Percentiles rank a stretch among this genome's conserved stretches.
These are phyloP conservation scores for Spergularia bocconei DNA, from an alignment of 148 eudicot species.

Conservation along the genomic window DNA sequence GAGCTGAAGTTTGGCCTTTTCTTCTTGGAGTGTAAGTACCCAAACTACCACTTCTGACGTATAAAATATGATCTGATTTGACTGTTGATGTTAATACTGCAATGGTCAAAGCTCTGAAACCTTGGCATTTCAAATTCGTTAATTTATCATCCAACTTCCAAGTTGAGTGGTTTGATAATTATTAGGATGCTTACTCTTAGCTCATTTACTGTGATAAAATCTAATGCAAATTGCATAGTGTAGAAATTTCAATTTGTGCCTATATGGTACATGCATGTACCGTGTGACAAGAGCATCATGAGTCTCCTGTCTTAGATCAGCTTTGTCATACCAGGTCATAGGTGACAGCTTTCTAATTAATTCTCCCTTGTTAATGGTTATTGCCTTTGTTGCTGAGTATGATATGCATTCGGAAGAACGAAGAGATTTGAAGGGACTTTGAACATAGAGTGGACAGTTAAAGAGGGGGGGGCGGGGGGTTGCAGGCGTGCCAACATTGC, in stretches of 20 bases:
- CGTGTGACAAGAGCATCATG: too few relatives aligned
- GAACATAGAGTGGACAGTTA: too few relatives aligned
- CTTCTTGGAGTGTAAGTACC: slow-evolving; percentile 96
- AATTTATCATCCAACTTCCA: not conserved
- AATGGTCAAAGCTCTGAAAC: slow-evolving; percentile 4
- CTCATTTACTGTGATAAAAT: not conserved
- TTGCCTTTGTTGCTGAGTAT: too few relatives aligned
- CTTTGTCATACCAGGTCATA: too few relatives aligned
- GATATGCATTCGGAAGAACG: too few relatives aligned
- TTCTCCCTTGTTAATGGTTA: too few relatives aligned
- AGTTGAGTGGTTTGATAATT: not conserved
- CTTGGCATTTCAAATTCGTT: not conserved
- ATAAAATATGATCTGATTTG: not conserved
- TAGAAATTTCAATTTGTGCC: not conserved
- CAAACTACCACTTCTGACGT: not conserved
- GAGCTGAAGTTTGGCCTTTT: slow-evolving; percentile 98
- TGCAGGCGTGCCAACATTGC: not conserved
- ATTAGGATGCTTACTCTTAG: not conserved
- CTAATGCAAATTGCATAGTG: not conserved
- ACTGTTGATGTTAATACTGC: not conserved
- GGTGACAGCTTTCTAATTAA: too few relatives aligned
- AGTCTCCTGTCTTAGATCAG: too few relatives aligned
- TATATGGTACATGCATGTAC: too few relatives aligned
- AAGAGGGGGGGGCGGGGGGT: too few relatives aligned
- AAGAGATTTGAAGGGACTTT: too few relatives aligned